A percentile compares a stretch with the other conserved stretches of the same genome.
Evolutionary conservation across 2,329 filamentous ascomycete species (phyloP).

Genomic region (Cadophora sp.): DNA sequence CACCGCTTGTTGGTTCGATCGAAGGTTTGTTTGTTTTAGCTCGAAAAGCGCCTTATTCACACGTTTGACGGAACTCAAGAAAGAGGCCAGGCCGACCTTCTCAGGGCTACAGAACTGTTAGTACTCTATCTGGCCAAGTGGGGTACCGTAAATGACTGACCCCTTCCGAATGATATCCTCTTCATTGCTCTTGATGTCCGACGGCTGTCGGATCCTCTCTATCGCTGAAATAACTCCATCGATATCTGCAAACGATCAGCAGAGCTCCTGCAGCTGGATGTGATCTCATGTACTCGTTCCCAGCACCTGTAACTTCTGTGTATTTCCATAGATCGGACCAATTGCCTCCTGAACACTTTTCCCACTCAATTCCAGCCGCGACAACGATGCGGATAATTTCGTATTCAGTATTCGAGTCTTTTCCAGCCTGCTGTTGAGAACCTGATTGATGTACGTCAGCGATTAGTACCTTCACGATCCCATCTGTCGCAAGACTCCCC

Average conservation of each 20-base stretch:
- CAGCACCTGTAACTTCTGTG: slow-evolving; percentile 85
- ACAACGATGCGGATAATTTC: slow-evolving; percentile 90
- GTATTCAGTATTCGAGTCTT: slow-evolving; percentile 94
- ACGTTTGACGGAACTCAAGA: slow-evolving; percentile 88
- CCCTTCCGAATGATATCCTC: slow-evolving; percentile 89
- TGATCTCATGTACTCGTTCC: slow-evolving; percentile 68
- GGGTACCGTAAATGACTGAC: slow-evolving; percentile 50
- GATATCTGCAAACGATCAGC: slow-evolving; percentile 65
- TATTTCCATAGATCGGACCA: slow-evolving; percentile 91
- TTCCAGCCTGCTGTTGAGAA: slow-evolving; percentile 76
- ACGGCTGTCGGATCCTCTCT: slow-evolving; percentile 85
- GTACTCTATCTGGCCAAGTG: slow-evolving; percentile 19
- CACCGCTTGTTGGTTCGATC: slow-evolving; percentile 89
- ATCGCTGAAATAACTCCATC: slow-evolving; percentile 87
- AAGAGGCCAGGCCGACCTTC: slow-evolving; percentile 80
- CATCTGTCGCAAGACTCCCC: background rate
- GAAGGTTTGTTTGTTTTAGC: slow-evolving; percentile 87
- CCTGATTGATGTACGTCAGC: slow-evolving; percentile 42
- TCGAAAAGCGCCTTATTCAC: slow-evolving; percentile 84
- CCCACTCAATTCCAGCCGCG: slow-evolving; percentile 83
- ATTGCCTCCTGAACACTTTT: slow-evolving; percentile 92
- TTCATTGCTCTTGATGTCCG: slow-evolving; percentile 89
- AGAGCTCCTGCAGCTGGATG: background rate
- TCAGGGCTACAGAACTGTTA: slow-evolving; percentile 63
- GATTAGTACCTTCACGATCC: background rate